phyloP scores from a whole-genome alignment of 2,329 filamentous ascomycete species.

The Helicocarpus griseus region DNA sequence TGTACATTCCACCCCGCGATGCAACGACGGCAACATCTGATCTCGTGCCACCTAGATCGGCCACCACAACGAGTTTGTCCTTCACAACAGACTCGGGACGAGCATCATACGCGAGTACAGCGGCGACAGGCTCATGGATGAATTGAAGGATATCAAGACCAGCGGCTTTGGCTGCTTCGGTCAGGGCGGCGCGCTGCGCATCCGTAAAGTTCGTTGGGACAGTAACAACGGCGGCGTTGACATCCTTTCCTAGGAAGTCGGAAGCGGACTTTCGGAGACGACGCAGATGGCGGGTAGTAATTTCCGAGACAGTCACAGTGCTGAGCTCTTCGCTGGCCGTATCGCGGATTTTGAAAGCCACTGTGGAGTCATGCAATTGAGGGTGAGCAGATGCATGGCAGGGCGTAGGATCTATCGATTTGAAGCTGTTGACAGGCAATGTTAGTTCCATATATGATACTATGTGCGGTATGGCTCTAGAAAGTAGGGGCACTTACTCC shows the following conservation, averaged over 20 bases:
- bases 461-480: not conserved
- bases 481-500: conserved; percentile 51
- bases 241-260: conserved; percentile 84
- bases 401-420: conserved; percentile 91
- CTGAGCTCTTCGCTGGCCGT: conserved; percentile 56
- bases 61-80: conserved; percentile 87
- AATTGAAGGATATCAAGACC: conserved; percentile 85
- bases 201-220: conserved; percentile 90
- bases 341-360: conserved; percentile 79
- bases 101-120: conserved; percentile 84
- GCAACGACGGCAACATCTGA: conserved; percentile 87
- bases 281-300: conserved; percentile 74
- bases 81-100: conserved; percentile 61
- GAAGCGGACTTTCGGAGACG: conserved; percentile 74
- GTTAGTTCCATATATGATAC: not conserved
- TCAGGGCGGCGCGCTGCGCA: conserved; percentile 72
- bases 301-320: conserved; percentile 66
- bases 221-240: conserved; percentile 90
- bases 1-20: conserved; percentile 92
- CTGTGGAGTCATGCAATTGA: conserved; percentile 57
- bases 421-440: conserved; percentile 49
- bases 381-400: conserved; percentile 91
- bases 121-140: conserved; percentile 82
- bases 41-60: conserved; percentile 83
- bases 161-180: conserved; percentile 66